Percentiles rank a stretch among this genome's conserved stretches.
Conservation (phyloP, 331 rosid species). For the Pyrus hybrid region DNA sequence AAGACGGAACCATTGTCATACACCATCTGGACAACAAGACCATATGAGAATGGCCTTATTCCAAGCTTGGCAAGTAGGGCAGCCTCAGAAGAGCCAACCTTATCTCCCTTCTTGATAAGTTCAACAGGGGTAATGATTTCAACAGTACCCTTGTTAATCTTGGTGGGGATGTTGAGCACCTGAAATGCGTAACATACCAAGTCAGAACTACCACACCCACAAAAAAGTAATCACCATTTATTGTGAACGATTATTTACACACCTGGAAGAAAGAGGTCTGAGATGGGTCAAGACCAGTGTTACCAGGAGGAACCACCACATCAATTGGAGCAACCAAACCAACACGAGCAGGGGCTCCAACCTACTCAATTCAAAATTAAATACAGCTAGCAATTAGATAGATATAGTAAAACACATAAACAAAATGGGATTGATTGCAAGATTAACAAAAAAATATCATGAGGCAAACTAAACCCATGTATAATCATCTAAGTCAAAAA, state of each 20-base stretch:
- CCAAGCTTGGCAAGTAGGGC: slow-evolving; percentile 87
- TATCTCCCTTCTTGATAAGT: slow-evolving; percentile 85
- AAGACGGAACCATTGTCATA: slow-evolving; percentile 79
- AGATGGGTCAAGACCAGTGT: slow-evolving; percentile 88
- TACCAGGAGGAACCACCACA: slow-evolving; percentile 87
- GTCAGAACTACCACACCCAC: not conserved
- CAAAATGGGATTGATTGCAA: not conserved
- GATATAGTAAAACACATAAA: not conserved
- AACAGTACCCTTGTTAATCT: slow-evolving; percentile 28
- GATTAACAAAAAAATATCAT: no score
- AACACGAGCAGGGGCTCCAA: slow-evolving; percentile 98
- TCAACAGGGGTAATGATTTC: slow-evolving; percentile 93
- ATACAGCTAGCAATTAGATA: not conserved
- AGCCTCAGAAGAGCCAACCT: slow-evolving; percentile 91
- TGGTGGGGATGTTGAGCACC: slow-evolving; percentile 82
- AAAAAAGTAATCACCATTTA: no score
- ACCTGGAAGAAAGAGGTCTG: slow-evolving; percentile 99
- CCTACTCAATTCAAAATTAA: slow-evolving; percentile 22
- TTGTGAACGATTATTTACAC: not conserved
- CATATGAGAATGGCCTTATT: slow-evolving; percentile 85
- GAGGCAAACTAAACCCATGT: no score
- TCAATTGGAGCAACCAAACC: slow-evolving; percentile 93
- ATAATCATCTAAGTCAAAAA: no score
- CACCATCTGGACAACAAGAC: slow-evolving; percentile 58
- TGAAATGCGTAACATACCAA: not conserved